Evolutionary conservation across 768 basidiomycete species (phyloP), one percentile per base, ranked within the genome.

Genomic region (Suillus variegatus): DNA sequence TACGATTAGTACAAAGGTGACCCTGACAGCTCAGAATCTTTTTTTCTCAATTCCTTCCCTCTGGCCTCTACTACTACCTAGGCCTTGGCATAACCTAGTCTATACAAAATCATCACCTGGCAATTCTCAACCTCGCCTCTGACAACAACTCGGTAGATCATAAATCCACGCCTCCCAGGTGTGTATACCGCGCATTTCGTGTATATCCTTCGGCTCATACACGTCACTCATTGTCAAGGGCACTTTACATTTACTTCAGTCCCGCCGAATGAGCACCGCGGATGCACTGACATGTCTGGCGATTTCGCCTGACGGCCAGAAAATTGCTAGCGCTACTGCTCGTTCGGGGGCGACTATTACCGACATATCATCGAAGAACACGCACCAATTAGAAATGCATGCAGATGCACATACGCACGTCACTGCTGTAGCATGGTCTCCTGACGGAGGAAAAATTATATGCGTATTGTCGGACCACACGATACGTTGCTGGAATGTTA

Each of bases 381-480:
- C 4, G 25, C 25, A 40, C 6, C 40, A 43, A 13, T 12, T 60
- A 38, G 25, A 20, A 3, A 43, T 32, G 25, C 40, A 25, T 41
- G 40, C 40, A 10, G 41, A 28, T 1, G 2, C 25, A 12, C 41
- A 43, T 16, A 4, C 18, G 18, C 41, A 41, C 14, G 28, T 20
- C 12, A 43, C 28, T 13, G 32, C 70, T 57, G 71, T 76, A 43
- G 75, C 75, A 7, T 74, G 73, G 69, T 73, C 76, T 0, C 75
- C 75, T 18, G 65, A 75, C 52, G 72, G 72, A 43, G 63, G 66
- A 8, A 68, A 52, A 40, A 68, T 76, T 12, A 77, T 73, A 40
- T 73, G 70, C 10, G 75, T 62, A 22, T 67, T 73, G 25, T 71
- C 76, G 55, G 76, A 76, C 60, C 67, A 71, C 2, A 74, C 72